Conservation (phyloP, 208 protist species). For the Dictyostelium gargantuum region DNA sequence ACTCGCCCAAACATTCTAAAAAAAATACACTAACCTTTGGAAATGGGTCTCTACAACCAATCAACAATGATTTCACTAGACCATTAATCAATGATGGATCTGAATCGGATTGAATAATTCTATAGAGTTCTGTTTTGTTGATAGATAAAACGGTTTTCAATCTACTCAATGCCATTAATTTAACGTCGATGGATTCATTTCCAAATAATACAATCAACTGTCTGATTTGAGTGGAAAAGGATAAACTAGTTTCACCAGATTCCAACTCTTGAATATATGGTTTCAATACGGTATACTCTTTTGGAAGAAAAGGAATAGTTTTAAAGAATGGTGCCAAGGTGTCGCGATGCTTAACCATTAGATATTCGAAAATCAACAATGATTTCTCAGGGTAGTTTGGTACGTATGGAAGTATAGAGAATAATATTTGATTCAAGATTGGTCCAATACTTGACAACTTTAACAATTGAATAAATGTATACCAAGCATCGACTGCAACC, state of each 20-base stretch:
- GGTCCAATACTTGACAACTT: conserved; percentile 61
- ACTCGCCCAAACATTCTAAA: conserved; percentile 55
- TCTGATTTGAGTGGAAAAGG: background rate
- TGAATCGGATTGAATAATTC: background rate
- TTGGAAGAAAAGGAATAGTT: conserved; percentile 70
- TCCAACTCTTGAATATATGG: background rate
- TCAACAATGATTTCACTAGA: conserved; percentile 1
- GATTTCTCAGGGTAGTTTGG: background rate
- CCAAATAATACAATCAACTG: conserved; percentile 1
- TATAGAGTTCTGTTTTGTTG: background rate
- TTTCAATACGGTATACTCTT: background rate
- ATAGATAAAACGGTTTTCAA: background rate
- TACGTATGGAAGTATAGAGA: conserved; percentile 54
- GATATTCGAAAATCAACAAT: conserved; percentile 62
- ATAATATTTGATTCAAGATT: conserved; percentile 70
- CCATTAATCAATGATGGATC: background rate
- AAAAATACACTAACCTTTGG: background rate
- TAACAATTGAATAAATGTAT: conserved; percentile 62
- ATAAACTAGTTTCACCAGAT: background rate
- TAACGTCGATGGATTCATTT: conserved; percentile 34
- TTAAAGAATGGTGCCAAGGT: conserved; percentile 57
- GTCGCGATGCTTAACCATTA: conserved; percentile 56
- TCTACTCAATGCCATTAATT: background rate
- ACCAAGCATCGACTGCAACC: conserved; percentile 62
- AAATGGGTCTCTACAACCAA: conserved; percentile 60